phyloP scores from a whole-genome alignment of 192 early-diverging fungal genomes.

The Coemansia furcata region DNA sequence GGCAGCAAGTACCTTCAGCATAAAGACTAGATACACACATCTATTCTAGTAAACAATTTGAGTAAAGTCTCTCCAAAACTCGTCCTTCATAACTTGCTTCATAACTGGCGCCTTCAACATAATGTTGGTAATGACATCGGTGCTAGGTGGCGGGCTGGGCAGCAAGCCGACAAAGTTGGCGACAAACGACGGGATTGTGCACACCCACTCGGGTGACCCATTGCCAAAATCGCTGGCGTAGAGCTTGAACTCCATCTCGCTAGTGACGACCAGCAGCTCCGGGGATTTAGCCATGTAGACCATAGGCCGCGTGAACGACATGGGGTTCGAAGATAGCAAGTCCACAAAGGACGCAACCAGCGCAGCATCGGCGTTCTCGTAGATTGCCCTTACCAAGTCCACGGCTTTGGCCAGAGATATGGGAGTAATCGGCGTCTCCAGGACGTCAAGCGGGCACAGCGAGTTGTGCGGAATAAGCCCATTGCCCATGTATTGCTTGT shows the following conservation, averaged over 20 bases:
- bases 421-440: conserved; percentile 20
- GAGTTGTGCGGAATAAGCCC: conserved; percentile 37
- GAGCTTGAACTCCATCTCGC: conserved; percentile 40
- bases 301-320: conserved; percentile 46
- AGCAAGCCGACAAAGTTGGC: conserved; percentile 50
- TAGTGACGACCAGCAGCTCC: conserved; percentile 29
- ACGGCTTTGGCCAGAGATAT: conserved; percentile 17
- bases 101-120: conserved; percentile 35
- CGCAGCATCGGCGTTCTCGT: conserved; percentile 27
- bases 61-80: conserved; percentile 40
- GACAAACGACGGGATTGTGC: conserved; percentile 41
- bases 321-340: conserved; percentile 22
- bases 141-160: conserved; percentile 40
- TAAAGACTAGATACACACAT: background rate
- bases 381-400: conserved; percentile 8
- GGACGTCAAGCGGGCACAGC: conserved; percentile 22
- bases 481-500: conserved; percentile 43
- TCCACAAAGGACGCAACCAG: conserved; percentile 41
- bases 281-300: conserved; percentile 28
- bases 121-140: conserved; percentile 42
- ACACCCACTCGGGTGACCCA: conserved; percentile 43
- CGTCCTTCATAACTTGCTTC: conserved; percentile 26
- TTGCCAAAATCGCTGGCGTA: conserved; percentile 44
- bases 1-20: conserved; percentile 6
- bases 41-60: conserved; percentile 29